A percentile compares a stretch with the other conserved stretches of the same genome.
These are phyloP conservation scores for Globisporangium cystogenes DNA, from an alignment of 352 stramenopile genomes.

Conservation along the genomic window DNA sequence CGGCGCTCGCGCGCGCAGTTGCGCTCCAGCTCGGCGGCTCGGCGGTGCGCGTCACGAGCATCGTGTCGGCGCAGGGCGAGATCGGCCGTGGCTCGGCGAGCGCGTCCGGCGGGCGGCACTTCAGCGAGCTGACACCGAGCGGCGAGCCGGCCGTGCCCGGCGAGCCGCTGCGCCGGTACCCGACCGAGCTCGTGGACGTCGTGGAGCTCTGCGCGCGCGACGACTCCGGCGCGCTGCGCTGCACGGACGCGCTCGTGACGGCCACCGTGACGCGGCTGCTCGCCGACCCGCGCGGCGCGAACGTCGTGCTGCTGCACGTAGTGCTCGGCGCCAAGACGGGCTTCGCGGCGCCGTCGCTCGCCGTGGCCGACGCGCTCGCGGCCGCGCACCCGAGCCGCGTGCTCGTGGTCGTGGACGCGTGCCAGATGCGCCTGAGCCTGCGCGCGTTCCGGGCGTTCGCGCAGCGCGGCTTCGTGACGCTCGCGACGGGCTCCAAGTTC, in stretches of 20 bases:
- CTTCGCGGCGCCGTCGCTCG: conserved; percentile 70
- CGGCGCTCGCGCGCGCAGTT: conserved; percentile 59
- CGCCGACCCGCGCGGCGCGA: conserved; percentile 24
- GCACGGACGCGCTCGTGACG: conserved; percentile 35
- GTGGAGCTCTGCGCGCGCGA: conserved; percentile 54
- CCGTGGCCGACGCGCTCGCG: conserved; percentile 45
- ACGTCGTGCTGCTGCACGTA: conserved; percentile 81
- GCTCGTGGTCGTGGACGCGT: conserved; percentile 83
- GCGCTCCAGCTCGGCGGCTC: conserved; percentile 9
- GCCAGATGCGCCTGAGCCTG: conserved; percentile 77
- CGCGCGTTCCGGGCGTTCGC: conserved; percentile 58
- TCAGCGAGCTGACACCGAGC: conserved; percentile 75
- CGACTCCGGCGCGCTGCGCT: conserved; percentile 42
- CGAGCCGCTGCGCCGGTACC: conserved; percentile 51
- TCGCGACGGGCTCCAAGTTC: conserved; percentile 87
- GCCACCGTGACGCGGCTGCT: conserved; percentile 44
- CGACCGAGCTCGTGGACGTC: conserved; percentile 54
- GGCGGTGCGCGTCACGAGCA: conserved; percentile 57
- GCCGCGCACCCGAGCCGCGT: conserved; percentile 59
- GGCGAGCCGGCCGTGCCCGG: conserved; percentile 38
- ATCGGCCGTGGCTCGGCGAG: conserved; percentile 76
- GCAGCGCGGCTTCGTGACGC: conserved; percentile 55
- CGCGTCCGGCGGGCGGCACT: conserved; percentile 73
- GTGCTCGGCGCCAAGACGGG: conserved; percentile 86
- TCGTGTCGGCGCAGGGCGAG: conserved; percentile 79